Conservation (phyloP, 176 grass and related monocot genomes). For the Microstegium vimineum region DNA sequence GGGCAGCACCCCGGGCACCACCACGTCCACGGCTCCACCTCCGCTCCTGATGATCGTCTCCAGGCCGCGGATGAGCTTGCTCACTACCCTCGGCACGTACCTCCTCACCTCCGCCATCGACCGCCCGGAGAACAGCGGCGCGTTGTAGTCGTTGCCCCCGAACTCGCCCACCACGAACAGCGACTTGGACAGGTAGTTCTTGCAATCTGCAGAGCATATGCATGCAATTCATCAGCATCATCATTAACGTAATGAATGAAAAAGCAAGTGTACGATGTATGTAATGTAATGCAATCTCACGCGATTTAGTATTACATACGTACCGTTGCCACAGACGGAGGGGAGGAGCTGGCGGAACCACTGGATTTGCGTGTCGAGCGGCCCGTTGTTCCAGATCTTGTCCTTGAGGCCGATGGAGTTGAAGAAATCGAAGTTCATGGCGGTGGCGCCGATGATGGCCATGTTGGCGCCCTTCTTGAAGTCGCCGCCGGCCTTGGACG, state of each 20-base stretch:
- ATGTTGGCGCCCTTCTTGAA: slow-evolving; percentile 69
- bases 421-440: slow-evolving; percentile 58
- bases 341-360: too few relatives aligned
- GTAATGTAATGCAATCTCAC: too few relatives aligned
- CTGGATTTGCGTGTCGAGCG: slow-evolving; percentile 51
- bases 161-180: slow-evolving; percentile 71
- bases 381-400: slow-evolving; percentile 72
- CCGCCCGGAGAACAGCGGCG: slow-evolving; percentile 50
- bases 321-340: too few relatives aligned
- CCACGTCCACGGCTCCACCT: slow-evolving; percentile 46
- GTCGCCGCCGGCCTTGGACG: slow-evolving; percentile 45
- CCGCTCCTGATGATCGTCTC: slow-evolving; percentile 61
- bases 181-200: slow-evolving; percentile 43
- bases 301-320: too few relatives aligned
- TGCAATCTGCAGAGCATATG: too few relatives aligned
- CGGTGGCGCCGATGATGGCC: slow-evolving; percentile 63
- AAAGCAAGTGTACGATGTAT: too few relatives aligned
- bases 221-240: too few relatives aligned
- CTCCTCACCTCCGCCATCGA: slow-evolving; percentile 40
- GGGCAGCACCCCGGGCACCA: slow-evolving; percentile 53
- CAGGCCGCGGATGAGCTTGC: slow-evolving; percentile 27
- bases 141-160: slow-evolving; percentile 78
- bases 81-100: slow-evolving; percentile 40
- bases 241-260: too few relatives aligned
- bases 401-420: slow-evolving; percentile 36